A percentile compares a stretch with the other conserved stretches of the same genome.
phyloP scores from a whole-genome alignment of 805 yeast species.

The Pichia pseudocactophila region DNA sequence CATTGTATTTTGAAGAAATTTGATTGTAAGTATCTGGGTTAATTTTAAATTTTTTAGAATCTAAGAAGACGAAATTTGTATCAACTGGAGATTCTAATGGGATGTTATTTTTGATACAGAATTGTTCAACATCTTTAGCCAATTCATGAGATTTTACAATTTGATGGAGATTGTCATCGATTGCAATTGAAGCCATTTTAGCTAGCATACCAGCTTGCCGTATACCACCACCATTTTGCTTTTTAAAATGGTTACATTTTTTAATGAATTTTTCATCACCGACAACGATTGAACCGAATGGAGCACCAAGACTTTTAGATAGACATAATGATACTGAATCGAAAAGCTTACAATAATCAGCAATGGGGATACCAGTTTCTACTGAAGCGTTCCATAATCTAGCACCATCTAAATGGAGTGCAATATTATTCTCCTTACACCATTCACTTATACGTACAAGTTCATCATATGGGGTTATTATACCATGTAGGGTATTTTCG shows the following conservation, averaged over 20 bases:
- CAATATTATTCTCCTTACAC: constrained; percentile 50
- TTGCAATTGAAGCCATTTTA: constrained; percentile 68
- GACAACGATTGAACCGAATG: constrained; percentile 82
- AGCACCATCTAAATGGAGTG: constrained; percentile 87
- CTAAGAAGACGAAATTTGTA: constrained; percentile 77
- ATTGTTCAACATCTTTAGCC: constrained; percentile 42
- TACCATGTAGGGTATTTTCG: constrained; percentile 85
- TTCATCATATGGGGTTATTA: constrained; percentile 73
- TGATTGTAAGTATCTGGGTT: constrained; percentile 34
- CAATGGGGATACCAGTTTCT: constrained; percentile 58
- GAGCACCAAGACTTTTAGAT: constrained; percentile 88
- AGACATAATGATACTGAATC: constrained; percentile 87
- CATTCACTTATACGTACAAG: constrained; percentile 59
- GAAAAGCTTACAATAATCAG: constrained; percentile 64
- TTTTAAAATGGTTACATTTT: constrained; percentile 77
- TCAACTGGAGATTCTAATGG: constrained; percentile 64
- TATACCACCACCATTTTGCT: constrained; percentile 91
- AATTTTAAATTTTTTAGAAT: constrained; percentile 43
- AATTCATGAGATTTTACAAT: constrained; percentile 39
- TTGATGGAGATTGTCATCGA: constrained; percentile 61
- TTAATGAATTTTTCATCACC: constrained; percentile 51
- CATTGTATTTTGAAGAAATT: constrained; percentile 44
- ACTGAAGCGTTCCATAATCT: constrained; percentile 83
- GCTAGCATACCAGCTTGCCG: constrained; percentile 81
- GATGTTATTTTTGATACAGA: constrained; percentile 45